Evolutionary conservation across 2,329 filamentous ascomycete species (phyloP), one percentile per base, ranked within the genome.

Genomic region (Onygenales sp.): DNA sequence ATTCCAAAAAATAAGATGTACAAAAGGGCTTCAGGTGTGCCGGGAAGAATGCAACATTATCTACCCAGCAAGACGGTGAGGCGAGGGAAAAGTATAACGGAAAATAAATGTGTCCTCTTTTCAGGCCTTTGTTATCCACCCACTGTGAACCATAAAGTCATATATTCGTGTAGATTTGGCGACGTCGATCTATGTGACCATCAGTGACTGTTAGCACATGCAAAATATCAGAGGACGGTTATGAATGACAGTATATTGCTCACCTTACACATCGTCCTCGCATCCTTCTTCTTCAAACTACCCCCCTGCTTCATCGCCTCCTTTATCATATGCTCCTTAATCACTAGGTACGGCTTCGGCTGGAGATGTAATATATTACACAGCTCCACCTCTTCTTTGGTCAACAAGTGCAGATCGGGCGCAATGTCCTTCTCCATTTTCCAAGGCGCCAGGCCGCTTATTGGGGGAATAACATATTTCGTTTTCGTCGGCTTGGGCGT

Each of bases 271-370:
- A 97, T 85, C 65, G 94, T 87, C 66, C 86, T 87, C 2, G 90
- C 90, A 61, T 92, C 85, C 72, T 96, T 97, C 79, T 93, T 95
- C 77, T 95, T 97, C 7, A 98, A 73, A 10, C 79, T 81, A 1
- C 93, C 93, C 55, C 93, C 92, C 55, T 85, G 84, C 72, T 92
- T 93, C 67, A 95, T 81, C 0, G 92, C 89, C 67, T 97, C 92
- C 63, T 89, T 88, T 51, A 97, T 72, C n/a, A 97, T 77, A 57
- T 87, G 84, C 68, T 96, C 90, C 71, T 98, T 98, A 70, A 97
- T 89, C 65, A 89, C 89, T 5, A 96, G 72, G 68, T 96, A 98
- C 1, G 93, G 89, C 73, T 98, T 98, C 0, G 93, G 93, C 69
- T 93, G 87, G 51, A 98, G 74, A 43, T 90, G 82, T 11, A 95